A percentile compares a stretch with the other conserved stretches of the same genome.
phyloP scores from a whole-genome alignment of 2,329 filamentous ascomycete species.

The Colletotrichum aenigma region DNA sequence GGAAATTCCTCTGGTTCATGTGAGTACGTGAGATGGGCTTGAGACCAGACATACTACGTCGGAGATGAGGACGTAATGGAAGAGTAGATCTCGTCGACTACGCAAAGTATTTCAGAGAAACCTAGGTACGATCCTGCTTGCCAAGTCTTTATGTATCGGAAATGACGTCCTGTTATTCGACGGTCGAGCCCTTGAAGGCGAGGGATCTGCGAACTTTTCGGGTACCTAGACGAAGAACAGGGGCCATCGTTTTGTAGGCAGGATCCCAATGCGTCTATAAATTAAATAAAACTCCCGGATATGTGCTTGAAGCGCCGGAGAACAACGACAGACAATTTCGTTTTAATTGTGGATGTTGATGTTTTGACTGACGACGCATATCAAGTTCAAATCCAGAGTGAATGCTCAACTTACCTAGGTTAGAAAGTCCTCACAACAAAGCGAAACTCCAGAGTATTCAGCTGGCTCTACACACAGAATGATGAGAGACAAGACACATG shows the following conservation, averaged over 20 bases:
- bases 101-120: background rate
- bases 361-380: background rate
- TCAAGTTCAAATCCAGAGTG: background rate
- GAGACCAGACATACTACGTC: background rate
- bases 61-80: background rate
- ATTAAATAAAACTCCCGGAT: background rate
- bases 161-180: background rate
- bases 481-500: rapidly evolving
- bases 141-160: background rate
- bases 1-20: background rate
- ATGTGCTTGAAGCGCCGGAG: background rate
- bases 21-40: background rate
- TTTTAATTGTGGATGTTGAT: too few relatives aligned
- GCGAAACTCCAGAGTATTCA: background rate
- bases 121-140: background rate
- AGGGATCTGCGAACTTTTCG: rapidly evolving
- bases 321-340: background rate
- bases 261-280: background rate
- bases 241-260: background rate
- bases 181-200: rapidly evolving
- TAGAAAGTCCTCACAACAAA: background rate
- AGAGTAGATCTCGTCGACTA: background rate
- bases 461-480: background rate
- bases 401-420: background rate
- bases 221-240: rapidly evolving